Percentiles rank a stretch among this genome's conserved stretches.
Conservation (phyloP, 768 basidiomycete genomes). For the button mushroom (Agaricus bisporus) region DNA sequence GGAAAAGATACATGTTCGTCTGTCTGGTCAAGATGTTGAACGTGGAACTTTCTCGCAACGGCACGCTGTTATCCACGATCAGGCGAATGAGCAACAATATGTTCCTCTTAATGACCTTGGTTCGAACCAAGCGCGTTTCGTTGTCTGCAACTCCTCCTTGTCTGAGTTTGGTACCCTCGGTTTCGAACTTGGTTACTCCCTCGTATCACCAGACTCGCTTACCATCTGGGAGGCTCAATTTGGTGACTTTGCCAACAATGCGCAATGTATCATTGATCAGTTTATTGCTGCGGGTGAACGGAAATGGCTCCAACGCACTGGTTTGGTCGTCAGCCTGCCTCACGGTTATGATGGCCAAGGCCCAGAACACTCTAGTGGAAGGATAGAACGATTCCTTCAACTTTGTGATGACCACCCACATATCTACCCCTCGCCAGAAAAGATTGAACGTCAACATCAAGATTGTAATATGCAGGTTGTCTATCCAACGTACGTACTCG, state of each 20-base stretch:
- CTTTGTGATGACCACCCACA: constrained; percentile 97
- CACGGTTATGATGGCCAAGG: constrained; percentile 99
- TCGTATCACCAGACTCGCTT: constrained; percentile 88
- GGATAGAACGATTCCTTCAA: constrained; percentile 95
- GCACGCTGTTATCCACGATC: constrained; percentile 95
- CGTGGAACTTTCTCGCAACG: constrained; percentile 98
- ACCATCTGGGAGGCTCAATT: constrained; percentile 99
- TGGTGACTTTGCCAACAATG: constrained; percentile 97
- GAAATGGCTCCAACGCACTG: constrained; percentile 95
- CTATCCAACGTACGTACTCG: constrained; percentile 76
- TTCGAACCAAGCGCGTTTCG: constrained; percentile 84
- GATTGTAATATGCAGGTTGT: constrained; percentile 99
- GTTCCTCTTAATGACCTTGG: constrained; percentile 86
- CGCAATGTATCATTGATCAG: constrained; percentile 97
- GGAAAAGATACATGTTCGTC: constrained; percentile 89
- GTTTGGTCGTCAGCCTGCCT: constrained; percentile 82
- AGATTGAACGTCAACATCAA: constrained; percentile 93
- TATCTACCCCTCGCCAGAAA: constrained; percentile 81
- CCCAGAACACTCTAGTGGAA: constrained; percentile 94
- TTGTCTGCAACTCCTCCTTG: constrained; percentile 93
- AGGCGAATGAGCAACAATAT: constrained; percentile 86
- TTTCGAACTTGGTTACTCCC: constrained; percentile 97
- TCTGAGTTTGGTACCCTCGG: constrained; percentile 94
- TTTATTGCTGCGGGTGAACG: constrained; percentile 97
- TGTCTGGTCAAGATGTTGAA: constrained; percentile 98